Percentiles rank a stretch among this genome's conserved stretches.
These are phyloP conservation scores for Rosa chinensis DNA, from an alignment of 306 rosid genomes.

Conservation along the genomic window DNA sequence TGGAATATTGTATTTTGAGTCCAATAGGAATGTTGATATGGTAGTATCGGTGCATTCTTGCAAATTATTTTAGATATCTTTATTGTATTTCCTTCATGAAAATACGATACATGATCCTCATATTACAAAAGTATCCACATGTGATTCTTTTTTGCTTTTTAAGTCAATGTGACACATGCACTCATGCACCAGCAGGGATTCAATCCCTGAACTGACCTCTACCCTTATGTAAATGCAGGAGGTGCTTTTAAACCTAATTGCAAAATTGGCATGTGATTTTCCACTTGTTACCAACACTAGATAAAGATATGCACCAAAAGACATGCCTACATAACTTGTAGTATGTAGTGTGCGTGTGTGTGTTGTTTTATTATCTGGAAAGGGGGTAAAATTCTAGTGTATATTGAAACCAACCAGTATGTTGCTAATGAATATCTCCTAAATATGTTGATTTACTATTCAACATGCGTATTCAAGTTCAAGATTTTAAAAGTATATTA, in stretches of 20 bases:
- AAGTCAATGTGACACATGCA: background rate
- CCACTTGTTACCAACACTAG: background rate
- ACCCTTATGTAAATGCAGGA: background rate
- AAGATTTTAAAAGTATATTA: background rate
- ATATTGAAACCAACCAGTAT: background rate
- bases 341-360: too few relatives aligned
- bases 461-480: background rate
- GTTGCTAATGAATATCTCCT: background rate
- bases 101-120: background rate
- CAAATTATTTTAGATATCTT: background rate
- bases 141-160: too few relatives aligned
- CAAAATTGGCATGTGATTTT: background rate
- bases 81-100: background rate
- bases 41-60: background rate
- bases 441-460: background rate
- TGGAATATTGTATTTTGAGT: slow-evolving; percentile 11
- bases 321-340: too few relatives aligned
- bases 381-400: background rate
- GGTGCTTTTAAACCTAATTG: background rate
- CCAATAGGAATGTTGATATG: background rate
- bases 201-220: background rate
- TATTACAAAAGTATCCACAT: background rate
- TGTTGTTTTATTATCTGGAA: too few relatives aligned
- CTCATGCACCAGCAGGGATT: background rate
- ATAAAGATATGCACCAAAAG: background rate